A percentile compares a stretch with the other conserved stretches of the same genome.
Conservation (phyloP, 345 rosid genomes). For the Durio zibethinus region DNA sequence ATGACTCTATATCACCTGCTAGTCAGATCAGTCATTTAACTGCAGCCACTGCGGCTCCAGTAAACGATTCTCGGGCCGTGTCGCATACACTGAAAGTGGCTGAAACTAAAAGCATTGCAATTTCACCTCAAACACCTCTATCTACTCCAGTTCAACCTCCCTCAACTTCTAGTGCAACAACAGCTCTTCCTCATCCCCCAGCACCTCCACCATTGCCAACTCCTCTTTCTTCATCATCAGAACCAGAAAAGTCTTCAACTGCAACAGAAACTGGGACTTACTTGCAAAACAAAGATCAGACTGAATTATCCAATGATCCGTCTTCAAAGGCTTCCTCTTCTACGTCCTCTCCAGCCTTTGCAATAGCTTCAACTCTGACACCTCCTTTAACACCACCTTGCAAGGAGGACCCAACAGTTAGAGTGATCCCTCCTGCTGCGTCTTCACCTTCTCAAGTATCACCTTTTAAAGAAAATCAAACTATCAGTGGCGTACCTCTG, state of each 20-base stretch:
- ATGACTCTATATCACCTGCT: conserved; percentile 20
- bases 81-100: conserved; percentile 19
- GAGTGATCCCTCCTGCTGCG: conserved; percentile 3
- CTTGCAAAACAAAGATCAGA: conserved; percentile 9
- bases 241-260: conserved; percentile 15
- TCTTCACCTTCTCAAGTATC: conserved; percentile 22
- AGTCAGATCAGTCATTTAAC: background rate
- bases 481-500: background rate
- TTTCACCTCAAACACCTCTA: conserved; percentile 33
- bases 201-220: conserved; percentile 24
- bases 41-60: conserved; percentile 20
- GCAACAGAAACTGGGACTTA: conserved; percentile 12
- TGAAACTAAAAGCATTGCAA: conserved; percentile 23
- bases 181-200: conserved; percentile 15
- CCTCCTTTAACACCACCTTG: background rate
- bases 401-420: background rate
- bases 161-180: conserved; percentile 14
- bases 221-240: conserved; percentile 17
- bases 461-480: conserved; percentile 1
- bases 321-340: conserved; percentile 14
- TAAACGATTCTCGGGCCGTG: conserved; percentile 5
- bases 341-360: conserved; percentile 7
- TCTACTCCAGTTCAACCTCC: conserved; percentile 28
- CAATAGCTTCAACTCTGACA: conserved; percentile 2
- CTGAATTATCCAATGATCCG: background rate